Evolutionary conservation across 176 grass and related monocot genomes (phyloP).

Genomic region (Saccharum officinarum): DNA sequence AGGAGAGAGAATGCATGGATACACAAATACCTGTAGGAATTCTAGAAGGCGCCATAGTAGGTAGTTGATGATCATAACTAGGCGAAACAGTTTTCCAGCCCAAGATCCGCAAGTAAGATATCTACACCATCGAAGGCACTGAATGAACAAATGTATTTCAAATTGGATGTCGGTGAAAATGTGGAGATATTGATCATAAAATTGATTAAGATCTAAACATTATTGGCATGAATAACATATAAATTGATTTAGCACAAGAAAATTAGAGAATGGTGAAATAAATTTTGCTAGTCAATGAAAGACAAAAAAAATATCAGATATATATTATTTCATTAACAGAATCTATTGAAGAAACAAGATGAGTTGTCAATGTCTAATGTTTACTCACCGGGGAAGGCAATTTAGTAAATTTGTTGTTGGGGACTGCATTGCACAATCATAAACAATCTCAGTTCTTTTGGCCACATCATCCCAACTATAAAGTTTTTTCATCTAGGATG

Average conservation of each 20-base stretch:
- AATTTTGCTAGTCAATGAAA: background rate
- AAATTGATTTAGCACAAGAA: background rate
- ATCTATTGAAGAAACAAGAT: conserved; percentile 30
- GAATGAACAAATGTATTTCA: background rate
- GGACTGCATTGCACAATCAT: conserved; percentile 60
- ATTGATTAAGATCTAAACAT: background rate
- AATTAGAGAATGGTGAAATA: background rate
- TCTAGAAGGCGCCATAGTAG: conserved; percentile 69
- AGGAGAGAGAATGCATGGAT: background rate
- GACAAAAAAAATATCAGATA: background rate
- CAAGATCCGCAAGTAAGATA: conserved; percentile 84
- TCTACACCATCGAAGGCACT: conserved; percentile 38
- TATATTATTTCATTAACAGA: background rate
- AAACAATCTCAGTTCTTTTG: conserved; percentile 88
- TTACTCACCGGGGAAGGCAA: conserved; percentile 64
- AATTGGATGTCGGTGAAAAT: background rate
- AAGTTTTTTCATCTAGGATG: conserved; percentile 70
- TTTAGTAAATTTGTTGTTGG: conserved; percentile 59
- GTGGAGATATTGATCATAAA: background rate
- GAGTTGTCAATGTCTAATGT: background rate
- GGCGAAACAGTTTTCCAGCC: conserved; percentile 80
- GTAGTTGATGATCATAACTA: conserved; percentile 85
- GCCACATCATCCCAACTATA: conserved; percentile 99
- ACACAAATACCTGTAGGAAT: conserved; percentile 63
- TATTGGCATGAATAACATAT: conserved; percentile 4